Evolutionary conservation across 768 basidiomycete genomes (phyloP), one percentile per base, ranked within the genome.

Genomic region (Nidula microcarpa): DNA sequence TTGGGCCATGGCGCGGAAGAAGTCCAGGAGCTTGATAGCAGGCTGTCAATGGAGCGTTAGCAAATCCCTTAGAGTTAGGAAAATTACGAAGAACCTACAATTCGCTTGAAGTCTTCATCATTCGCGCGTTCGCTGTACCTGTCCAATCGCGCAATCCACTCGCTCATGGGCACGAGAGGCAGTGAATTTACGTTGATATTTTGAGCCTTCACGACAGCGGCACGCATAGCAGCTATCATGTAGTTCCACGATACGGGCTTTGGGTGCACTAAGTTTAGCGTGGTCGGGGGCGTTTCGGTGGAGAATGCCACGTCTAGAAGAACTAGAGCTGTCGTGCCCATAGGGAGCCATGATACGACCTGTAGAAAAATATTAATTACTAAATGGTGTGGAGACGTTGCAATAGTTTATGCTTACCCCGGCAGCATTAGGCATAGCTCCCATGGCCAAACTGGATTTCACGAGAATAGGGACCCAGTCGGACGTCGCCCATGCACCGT

Each of bases 391-490:
- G 16, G 62, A 65, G 34, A 84, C 65, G 56, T 80, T 75, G 4
- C 82, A 80, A 50, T 82, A 84, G 3, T 79, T 80, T 0, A n/a
- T 8, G 65, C 62, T 33, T 48, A 73, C 68, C 41, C 71, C 69
- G 23, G 54, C 37, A 7, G 57, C 55, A 2, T 55, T 56, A 4
- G 72, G 72, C 11, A 73, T 53, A 3, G 54, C 62, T 13, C 65
- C 65, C 23, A 70, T 53, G 6, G 57, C 48, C 4, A 63, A 10
- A 53, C 70, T 69, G 5, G 73, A 69, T 52, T 73, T 73, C n/a
- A 73, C 58, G 2, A 74, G 58, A 44, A 70, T 69, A 0, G 74
- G 72, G 9, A 75, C 56, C 72, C 74, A 75, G 23, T 75, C 73
- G 1, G 60, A 67, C 6, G 63, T 65, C 3, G 69, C 60, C 75